Conservation (phyloP, 352 stramenopile species). For the Phytophthora boehmeriae region DNA sequence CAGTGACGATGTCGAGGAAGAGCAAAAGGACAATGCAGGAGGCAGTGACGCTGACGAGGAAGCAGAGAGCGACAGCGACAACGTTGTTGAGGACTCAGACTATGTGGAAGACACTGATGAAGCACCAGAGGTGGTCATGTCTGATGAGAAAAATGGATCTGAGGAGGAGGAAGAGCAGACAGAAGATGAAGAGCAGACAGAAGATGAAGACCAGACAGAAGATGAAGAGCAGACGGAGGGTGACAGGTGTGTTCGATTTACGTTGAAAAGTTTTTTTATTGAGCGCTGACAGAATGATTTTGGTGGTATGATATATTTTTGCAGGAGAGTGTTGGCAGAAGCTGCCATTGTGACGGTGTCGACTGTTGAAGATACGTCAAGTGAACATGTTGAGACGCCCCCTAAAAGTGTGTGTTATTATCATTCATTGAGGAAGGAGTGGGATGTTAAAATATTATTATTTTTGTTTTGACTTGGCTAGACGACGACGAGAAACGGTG, state of each 20-base stretch:
- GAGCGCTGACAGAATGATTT: too few relatives aligned
- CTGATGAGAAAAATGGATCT: background rate
- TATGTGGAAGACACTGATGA: background rate
- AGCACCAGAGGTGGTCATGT: background rate
- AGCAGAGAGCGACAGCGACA: background rate
- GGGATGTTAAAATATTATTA: background rate
- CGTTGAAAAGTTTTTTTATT: background rate
- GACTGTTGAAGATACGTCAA: background rate
- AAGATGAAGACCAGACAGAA: background rate
- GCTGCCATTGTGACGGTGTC: background rate
- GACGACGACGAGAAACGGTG: slow-evolving; percentile 29
- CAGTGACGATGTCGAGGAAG: slow-evolving; percentile 18
- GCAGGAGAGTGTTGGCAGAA: too few relatives aligned
- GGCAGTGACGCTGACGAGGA: background rate
- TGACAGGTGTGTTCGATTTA: background rate
- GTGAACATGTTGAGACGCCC: too few relatives aligned
- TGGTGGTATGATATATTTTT: too few relatives aligned
- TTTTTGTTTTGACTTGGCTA: background rate
- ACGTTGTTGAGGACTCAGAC: background rate
- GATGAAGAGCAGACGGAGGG: background rate
- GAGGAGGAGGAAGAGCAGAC: background rate
- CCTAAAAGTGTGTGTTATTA: background rate
- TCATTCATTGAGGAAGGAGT: background rate
- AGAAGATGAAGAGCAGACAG: background rate
- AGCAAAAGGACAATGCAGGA: slow-evolving; percentile 4